These are phyloP conservation scores for Aspergillus hortae DNA, from an alignment of 2,329 filamentous ascomycete genomes.

Conservation along the genomic window DNA sequence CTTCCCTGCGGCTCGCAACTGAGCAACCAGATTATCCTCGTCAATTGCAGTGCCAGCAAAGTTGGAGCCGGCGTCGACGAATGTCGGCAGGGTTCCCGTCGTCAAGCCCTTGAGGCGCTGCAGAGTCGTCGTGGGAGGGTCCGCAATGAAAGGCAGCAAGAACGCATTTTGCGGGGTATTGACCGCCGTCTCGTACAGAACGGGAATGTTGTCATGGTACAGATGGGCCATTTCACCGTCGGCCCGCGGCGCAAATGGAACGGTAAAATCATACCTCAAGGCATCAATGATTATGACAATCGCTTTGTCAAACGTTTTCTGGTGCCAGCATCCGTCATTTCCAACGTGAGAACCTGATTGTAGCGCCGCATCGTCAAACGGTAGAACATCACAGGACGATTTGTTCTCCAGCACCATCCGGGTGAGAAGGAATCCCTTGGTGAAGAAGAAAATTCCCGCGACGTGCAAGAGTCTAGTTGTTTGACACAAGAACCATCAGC, in stretches of 20 bases:
- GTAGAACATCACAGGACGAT: slow-evolving; percentile 66
- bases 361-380: slow-evolving; percentile 49
- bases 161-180: slow-evolving; percentile 77
- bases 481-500: background rate
- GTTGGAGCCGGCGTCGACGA: slow-evolving; percentile 89
- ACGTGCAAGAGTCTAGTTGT: slow-evolving; percentile 64
- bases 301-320: slow-evolving; percentile 87
- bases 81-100: slow-evolving; percentile 90
- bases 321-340: slow-evolving; percentile 85
- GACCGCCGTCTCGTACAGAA: slow-evolving; percentile 78
- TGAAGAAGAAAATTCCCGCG: slow-evolving; percentile 85
- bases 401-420: slow-evolving; percentile 74
- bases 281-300: slow-evolving; percentile 90
- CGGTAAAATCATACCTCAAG: slow-evolving; percentile 92
- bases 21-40: slow-evolving; percentile 75
- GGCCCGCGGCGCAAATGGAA: slow-evolving; percentile 61
- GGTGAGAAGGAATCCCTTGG: slow-evolving; percentile 89
- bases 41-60: slow-evolving; percentile 95
- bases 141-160: slow-evolving; percentile 90
- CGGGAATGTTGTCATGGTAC: slow-evolving; percentile 84
- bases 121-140: slow-evolving; percentile 89
- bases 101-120: slow-evolving; percentile 91
- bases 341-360: slow-evolving; percentile 21
- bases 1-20: slow-evolving; percentile 63
- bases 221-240: slow-evolving; percentile 50